These are phyloP conservation scores for Pythium apleroticum DNA, from an alignment of 352 stramenopile species.

Conservation along the genomic window DNA sequence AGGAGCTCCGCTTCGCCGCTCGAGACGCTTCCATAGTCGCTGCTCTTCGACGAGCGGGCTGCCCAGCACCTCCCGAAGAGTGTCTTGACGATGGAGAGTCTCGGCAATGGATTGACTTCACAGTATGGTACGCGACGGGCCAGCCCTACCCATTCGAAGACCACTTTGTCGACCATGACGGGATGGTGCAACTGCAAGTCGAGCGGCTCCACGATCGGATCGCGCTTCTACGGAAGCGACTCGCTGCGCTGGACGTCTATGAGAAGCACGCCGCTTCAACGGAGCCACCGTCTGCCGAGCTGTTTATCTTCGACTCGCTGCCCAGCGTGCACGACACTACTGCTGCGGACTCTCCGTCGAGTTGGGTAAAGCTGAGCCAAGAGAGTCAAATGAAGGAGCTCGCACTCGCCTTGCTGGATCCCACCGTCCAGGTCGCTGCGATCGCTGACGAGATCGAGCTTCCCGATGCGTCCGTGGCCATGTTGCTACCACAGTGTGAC, in stretches of 20 bases:
- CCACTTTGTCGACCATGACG: neutral
- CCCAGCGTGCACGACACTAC: neutral
- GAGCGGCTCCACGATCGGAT: conserved; percentile 14
- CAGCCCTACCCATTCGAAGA: neutral
- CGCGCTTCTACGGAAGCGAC: conserved; percentile 19
- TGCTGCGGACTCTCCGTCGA: conserved; percentile 15
- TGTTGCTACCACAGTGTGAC: conserved; percentile 40
- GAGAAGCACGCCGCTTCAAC: neutral
- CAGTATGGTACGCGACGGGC: conserved; percentile 51
- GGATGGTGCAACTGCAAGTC: neutral
- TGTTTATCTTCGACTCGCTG: conserved; percentile 52
- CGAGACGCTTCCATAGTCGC: conserved; percentile 39
- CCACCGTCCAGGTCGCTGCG: conserved; percentile 56
- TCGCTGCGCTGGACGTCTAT: conserved; percentile 7
- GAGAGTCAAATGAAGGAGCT: conserved; percentile 51
- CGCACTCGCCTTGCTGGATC: conserved; percentile 51
- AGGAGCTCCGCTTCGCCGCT: conserved; percentile 62
- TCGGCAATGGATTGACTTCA: conserved; percentile 45
- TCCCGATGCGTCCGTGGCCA: conserved; percentile 41
- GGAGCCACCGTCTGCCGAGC: neutral
- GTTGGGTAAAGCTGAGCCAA: conserved; percentile 43
- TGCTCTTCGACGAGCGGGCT: conserved; percentile 35
- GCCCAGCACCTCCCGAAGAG: conserved; percentile 27
- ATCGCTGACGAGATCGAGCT: conserved; percentile 58
- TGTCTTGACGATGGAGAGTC: conserved; percentile 30